Conservation (phyloP, 2,329 filamentous ascomycete species). For the Ophiosphaerella narmari region DNA sequence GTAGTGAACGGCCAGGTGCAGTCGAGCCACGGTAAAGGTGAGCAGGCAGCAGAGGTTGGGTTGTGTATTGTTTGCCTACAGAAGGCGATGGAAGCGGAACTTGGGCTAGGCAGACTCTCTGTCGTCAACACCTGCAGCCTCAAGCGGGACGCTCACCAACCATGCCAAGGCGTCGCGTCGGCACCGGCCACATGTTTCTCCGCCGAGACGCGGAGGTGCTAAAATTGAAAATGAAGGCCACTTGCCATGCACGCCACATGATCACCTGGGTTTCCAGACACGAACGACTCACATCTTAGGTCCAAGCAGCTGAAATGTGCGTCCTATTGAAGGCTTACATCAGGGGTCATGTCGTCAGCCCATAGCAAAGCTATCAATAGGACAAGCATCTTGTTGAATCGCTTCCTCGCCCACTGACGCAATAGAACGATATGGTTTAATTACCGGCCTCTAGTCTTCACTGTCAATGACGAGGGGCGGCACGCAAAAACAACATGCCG, state of each 20-base stretch:
- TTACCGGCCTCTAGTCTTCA: slow-evolving; percentile 5
- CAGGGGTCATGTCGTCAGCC: neutral
- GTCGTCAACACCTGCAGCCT: neutral
- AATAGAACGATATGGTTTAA: slow-evolving; percentile 1
- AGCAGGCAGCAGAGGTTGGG: slow-evolving; percentile 1
- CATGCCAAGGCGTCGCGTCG: no score
- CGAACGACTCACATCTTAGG: neutral
- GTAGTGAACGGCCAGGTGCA: no score
- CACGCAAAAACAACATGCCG: neutral
- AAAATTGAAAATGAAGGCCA: neutral
- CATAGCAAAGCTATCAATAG: neutral
- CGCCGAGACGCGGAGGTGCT: neutral
- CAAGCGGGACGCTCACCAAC: neutral
- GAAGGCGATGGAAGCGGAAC: slow-evolving; percentile 28
- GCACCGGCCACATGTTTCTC: neutral
- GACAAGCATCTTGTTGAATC: neutral
- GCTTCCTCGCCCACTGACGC: slow-evolving; percentile 1
- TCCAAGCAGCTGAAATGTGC: no score
- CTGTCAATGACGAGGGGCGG: neutral
- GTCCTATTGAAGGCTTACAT: no score
- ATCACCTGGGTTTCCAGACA: neutral
- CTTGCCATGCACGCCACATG: neutral
- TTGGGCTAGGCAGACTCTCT: slow-evolving; percentile 22
- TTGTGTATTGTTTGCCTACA: slow-evolving; percentile 9
- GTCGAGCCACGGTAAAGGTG: slow-evolving; percentile 2